A percentile compares a stretch with the other conserved stretches of the same genome.
Conservation (phyloP, 2,329 filamentous ascomycete genomes). For the Sphaerulina vaccinii region DNA sequence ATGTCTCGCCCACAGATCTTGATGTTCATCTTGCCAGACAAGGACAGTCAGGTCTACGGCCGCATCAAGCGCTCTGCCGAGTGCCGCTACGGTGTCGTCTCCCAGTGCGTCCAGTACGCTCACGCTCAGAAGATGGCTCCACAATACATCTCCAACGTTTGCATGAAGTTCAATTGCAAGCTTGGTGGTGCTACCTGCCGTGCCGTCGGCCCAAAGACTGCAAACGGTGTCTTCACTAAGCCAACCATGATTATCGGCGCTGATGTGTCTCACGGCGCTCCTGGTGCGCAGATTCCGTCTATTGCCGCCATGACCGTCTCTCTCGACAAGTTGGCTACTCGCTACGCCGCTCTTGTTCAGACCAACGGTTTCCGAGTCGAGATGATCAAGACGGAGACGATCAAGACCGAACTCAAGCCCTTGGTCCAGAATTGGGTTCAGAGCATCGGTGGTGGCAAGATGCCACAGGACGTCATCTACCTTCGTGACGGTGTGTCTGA, state of each 20-base stretch:
- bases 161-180: conserved; percentile 97
- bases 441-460: conserved; percentile 51
- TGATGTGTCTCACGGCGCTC: conserved; percentile 81
- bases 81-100: conserved; percentile 77
- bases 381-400: conserved; percentile 68
- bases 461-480: conserved; percentile 78
- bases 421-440: conserved; percentile 61
- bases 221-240: conserved; percentile 37
- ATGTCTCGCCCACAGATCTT: conserved; percentile 69
- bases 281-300: conserved; percentile 65
- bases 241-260: conserved; percentile 84
- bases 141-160: conserved; percentile 91
- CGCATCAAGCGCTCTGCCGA: conserved; percentile 88
- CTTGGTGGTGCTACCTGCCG: conserved; percentile 75
- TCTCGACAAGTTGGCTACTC: conserved; percentile 66
- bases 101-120: conserved; percentile 73
- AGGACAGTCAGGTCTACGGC: conserved; percentile 71
- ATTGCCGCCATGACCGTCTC: conserved; percentile 86
- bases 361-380: conserved; percentile 82
- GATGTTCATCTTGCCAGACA: conserved; percentile 72
- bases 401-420: conserved; percentile 64
- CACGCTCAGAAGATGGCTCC: conserved; percentile 68
- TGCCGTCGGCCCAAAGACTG: conserved; percentile 42
- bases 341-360: conserved; percentile 76
- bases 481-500: conserved; percentile 91